Evolutionary conservation across 2,329 filamentous ascomycete genomes (phyloP).

Genomic region (Trichoderma atrobrunneum): DNA sequence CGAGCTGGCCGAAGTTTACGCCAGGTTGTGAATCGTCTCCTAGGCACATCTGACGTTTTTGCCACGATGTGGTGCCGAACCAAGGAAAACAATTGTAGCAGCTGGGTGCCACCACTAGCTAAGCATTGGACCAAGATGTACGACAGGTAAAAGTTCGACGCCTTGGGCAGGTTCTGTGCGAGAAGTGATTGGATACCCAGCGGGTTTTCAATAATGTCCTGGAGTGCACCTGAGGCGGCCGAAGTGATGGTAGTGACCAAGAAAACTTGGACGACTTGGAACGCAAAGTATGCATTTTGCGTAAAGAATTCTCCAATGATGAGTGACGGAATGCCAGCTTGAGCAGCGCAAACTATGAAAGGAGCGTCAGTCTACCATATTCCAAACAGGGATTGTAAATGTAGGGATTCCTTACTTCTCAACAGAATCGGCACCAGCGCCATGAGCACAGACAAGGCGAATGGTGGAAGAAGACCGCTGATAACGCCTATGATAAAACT

Average conservation of each 20-base stretch:
- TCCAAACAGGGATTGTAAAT: not conserved
- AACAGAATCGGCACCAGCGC: conserved; percentile 80
- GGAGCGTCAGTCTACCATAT: not conserved
- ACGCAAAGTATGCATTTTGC: conserved; percentile 87
- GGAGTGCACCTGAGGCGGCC: conserved; percentile 68
- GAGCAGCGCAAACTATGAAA: conserved; percentile 64
- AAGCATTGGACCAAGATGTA: conserved; percentile 94
- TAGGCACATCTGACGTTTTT: conserved; percentile 72
- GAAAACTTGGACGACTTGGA: conserved; percentile 91
- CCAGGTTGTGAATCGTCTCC: conserved; percentile 78
- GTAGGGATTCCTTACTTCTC: conserved; percentile 45
- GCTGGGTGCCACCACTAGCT: conserved; percentile 68
- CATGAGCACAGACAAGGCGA: conserved; percentile 80
- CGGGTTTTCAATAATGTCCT: conserved; percentile 63
- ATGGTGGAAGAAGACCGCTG: conserved; percentile 76
- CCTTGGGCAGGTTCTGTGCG: conserved; percentile 71
- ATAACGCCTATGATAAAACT: conserved; percentile 72
- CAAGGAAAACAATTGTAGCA: conserved; percentile 71
- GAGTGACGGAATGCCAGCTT: conserved; percentile 74
- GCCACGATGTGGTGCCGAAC: conserved; percentile 57
- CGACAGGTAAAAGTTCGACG: conserved; percentile 89
- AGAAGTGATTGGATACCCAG: conserved; percentile 60
- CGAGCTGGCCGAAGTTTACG: conserved; percentile 67
- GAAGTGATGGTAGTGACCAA: conserved; percentile 80
- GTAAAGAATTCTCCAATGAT: conserved; percentile 83